Base-by-base conservation (phyloP, 2,329 filamentous ascomycete species). In the Monosporascus sp. region DNA sequence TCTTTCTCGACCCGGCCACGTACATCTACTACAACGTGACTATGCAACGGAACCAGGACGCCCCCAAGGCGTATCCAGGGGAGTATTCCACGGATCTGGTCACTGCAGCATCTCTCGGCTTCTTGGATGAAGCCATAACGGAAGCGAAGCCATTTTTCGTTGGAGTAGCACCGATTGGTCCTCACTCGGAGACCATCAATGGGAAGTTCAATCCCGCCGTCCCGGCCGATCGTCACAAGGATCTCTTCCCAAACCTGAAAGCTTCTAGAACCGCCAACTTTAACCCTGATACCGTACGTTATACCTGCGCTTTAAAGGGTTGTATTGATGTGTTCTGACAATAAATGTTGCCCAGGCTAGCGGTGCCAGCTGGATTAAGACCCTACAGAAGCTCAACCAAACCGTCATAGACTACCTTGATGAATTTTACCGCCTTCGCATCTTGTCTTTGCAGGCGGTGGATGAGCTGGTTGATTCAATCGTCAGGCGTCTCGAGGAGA, bases 261-360 rank as follows among this genome's bases (percentile, higher is more conserved):
- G 77, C 87, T 0, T 86, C 86, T 0, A 72, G 86, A 9, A 82
- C 77, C 0, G 70, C 74, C 0, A 80, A 82, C 63, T 89, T 88
- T 68, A 89, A 89, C 60, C 85, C 86, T 0, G 75, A 80, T 5
- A 71, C 38, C 4, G 38, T 41, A 41, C 3, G 52, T 51, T 9
- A 40, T 54, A 22, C 81, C 65, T 71, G 71, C 2, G 73, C 76
- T 35, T 14, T 14, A 35, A 35, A 5, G 9, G 31, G 31, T 14
- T 35, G 31, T 35, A 35, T 35, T 14, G 31, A 35, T 14, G 14
- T 35, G 14, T 14, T 35, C 31, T 35, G 31, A 35, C 31, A 35
- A 14, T 35, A 35, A 14, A 5, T 14, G 9, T 27, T 19, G 2
- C 20, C 5, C 45, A 55, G 55, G 16, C 53, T 20, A 53, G 45